Evolutionary conservation across 2,329 filamentous ascomycete genomes (phyloP).

Genomic region (Tricladium varicosporioides): DNA sequence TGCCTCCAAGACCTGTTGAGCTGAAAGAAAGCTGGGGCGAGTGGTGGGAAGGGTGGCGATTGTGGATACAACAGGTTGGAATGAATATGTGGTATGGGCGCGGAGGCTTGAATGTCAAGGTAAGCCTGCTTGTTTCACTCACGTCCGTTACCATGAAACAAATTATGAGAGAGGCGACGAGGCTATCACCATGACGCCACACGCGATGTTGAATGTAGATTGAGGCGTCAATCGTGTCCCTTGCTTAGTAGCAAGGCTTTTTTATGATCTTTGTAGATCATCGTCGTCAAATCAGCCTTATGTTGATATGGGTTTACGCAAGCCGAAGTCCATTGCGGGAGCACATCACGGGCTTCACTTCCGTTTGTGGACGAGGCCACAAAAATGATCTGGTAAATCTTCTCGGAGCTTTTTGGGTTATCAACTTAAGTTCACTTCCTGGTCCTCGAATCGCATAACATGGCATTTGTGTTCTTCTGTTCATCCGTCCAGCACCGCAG

Average conservation of each 20-base stretch:
- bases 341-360: too few relatives aligned
- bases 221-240: background rate
- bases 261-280: too few relatives aligned
- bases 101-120: slow-evolving; percentile 63
- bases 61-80: slow-evolving; percentile 62
- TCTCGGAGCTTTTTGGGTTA: background rate
- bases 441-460: too few relatives aligned
- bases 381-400: background rate
- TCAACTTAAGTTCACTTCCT: too few relatives aligned
- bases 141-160: background rate
- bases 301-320: background rate
- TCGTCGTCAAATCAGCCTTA: background rate
- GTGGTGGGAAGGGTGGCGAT: slow-evolving; percentile 62
- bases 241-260: background rate
- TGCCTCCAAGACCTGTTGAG: slow-evolving; percentile 51
- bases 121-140: slow-evolving; percentile 30
- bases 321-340: background rate
- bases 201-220: background rate
- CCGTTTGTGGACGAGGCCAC: too few relatives aligned
- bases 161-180: background rate
- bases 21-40: slow-evolving; percentile 56
- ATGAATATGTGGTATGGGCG: slow-evolving; percentile 69
- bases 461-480: too few relatives aligned
- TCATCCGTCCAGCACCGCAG: too few relatives aligned
- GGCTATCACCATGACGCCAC: background rate